Percentiles rank a stretch among this genome's conserved stretches.
Evolutionary conservation across 805 yeast genomes (phyloP).

Genomic region (Suhomyces xylopsoci): DNA sequence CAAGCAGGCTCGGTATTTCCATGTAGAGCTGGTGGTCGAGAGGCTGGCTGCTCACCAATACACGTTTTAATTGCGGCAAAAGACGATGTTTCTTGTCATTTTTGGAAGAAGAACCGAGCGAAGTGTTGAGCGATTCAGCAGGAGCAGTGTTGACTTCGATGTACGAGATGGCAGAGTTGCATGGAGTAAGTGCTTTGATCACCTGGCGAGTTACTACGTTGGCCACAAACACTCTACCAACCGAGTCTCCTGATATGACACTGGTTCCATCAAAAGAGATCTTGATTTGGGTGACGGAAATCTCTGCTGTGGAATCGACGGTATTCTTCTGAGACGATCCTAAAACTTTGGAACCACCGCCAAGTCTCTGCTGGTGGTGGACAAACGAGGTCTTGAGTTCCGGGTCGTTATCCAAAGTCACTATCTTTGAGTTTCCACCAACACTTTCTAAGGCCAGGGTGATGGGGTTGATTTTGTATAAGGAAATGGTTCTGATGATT

Average conservation of each 20-base stretch:
- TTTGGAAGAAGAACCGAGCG: conserved; percentile 7
- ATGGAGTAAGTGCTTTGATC: conserved; percentile 49
- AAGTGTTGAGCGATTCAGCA: conserved; percentile 17
- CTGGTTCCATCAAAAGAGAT: conserved; percentile 74
- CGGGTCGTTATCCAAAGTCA: conserved; percentile 50
- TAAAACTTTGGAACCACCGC: background rate
- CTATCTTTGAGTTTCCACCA: conserved; percentile 56
- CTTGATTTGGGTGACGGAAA: conserved; percentile 48
- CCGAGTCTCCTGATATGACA: conserved; percentile 67
- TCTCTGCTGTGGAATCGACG: background rate
- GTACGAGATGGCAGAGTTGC: conserved; percentile 34
- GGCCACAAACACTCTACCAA: conserved; percentile 64
- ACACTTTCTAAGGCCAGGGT: conserved; percentile 50
- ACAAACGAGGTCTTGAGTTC: conserved; percentile 50
- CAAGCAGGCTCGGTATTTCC: conserved; percentile 27
- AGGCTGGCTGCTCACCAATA: conserved; percentile 40
- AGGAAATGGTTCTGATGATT: conserved; percentile 50
- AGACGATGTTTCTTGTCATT: conserved; percentile 39
- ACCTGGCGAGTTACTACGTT: conserved; percentile 73
- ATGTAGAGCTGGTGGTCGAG: conserved; percentile 43
- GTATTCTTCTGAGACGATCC: background rate
- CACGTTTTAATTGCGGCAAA: conserved; percentile 67
- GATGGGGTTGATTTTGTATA: conserved; percentile 39
- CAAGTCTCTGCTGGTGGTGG: conserved; percentile 38
- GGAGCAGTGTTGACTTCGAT: conserved; percentile 24